Evolutionary conservation across 2,329 filamentous ascomycete genomes (phyloP), one percentile per base, ranked within the genome.

Genomic region (Stemphylium lycopersici): DNA sequence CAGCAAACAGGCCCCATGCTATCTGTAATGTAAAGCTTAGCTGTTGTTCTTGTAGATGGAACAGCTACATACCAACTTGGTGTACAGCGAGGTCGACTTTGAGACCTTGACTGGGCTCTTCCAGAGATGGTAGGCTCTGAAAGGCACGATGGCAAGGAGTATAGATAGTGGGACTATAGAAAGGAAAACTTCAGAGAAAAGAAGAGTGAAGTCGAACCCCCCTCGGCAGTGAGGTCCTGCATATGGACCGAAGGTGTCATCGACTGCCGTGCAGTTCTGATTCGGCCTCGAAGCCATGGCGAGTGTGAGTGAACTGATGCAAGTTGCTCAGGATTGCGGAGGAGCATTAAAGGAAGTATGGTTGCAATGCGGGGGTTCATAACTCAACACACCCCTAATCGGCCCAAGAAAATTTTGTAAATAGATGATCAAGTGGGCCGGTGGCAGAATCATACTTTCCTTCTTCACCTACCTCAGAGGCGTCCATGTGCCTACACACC

Each of bases 161-260:
- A 76, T 34, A 10, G 61, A 61, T 8, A 71, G 51, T 18, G 72
- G 72, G 15, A 63, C 31, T 34, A 76, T 67, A 0, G 68, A 70
- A 22, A 77, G 63, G 32, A 76, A 59, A 8, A 67, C 43, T 22
- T 75, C 67, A 39, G 75, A 70, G 50, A 77, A 77, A 11, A 72
- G 61, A 24, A 76, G 55, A 13, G 74, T 75, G 39, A 77, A 76
- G 39, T 76, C 74, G 43, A 77, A 77, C 4, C 67, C 68, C 43
- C 70, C 71, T 47, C 74, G 68, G 59, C 71, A 73, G 16, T 56
- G 4, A 22, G 47, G 45, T 18, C 68, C 70, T 46, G 68, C 70
- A 32, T 63, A 71, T 5, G 71, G 71, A 38, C 71, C 71, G 36
- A 74, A 69, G 12, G 62, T 70, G 44, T 70, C 57, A 61, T 74